Base-by-base conservation (phyloP, 768 basidiomycete species). In the Phanerodontia chrysosporium region DNA sequence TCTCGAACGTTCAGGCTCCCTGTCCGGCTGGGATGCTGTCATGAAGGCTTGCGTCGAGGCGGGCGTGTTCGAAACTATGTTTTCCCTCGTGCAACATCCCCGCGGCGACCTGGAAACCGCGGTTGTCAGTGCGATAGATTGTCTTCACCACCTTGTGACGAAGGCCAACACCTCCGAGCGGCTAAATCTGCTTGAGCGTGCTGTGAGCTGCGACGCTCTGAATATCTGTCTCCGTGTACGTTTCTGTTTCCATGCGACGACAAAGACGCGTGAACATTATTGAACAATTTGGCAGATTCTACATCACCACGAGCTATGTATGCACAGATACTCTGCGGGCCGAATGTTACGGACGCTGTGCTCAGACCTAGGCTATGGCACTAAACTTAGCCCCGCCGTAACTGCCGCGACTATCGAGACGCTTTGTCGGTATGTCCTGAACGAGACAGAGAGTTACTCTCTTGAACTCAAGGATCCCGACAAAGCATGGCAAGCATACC, bases 381-480 rank as follows among this genome's bases (percentile, higher is more conserved):
- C 24, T 25, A 53, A 30, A 9, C 35, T 53, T 5, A 39, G 22
- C 24, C n/a, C 52, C 22, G 30, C 32, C 1, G 24, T 21, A 6
- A 58, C 57, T 18, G 57, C 36, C 3, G 36, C 9, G 6, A 10
- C 51, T 22, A 44, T 58, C 25, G 49, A 51, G 7, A 25, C 16
- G 5, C 35, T 44, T 1, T 49, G 24, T 44, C 45, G 48, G 1
- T 45, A 42, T 16, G 48, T 51, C 3, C 24, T 58, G 25, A 35
- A 51, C 27, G 57, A 39, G 10, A 22, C 27, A n/a, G 18, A 58
- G 3, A 35, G 30, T 12, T 51, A 51, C 18, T 36, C 49, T 6
- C 22, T n/a, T 28, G 57, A 58, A 49, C 32, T 58, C 21, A 32
- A 1, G n/a, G 57, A 58, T 39, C 57, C 57, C 1, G 49, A 51